Base-by-base conservation (phyloP, 768 basidiomycete species). In the Chalciporus sphaerocephalus region DNA sequence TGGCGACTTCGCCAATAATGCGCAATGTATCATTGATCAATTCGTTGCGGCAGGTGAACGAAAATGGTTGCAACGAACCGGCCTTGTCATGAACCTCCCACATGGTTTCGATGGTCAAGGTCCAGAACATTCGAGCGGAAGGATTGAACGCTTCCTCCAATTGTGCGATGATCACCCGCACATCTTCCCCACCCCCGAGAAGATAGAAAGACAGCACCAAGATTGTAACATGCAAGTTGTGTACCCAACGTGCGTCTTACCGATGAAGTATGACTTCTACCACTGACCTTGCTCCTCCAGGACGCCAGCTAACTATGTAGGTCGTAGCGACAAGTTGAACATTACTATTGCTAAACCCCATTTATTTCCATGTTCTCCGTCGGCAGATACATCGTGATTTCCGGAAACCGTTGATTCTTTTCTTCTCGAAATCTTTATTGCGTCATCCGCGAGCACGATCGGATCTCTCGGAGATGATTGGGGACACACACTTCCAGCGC, bases 181-280 rank as follows among this genome's bases (percentile, higher is more conserved):
- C 63, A 65, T 85, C 48, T 97, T 82, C 82, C 95, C 95, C 1
- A 82, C 83, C 0, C 78, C 78, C 1, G 82, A 94, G 68, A 96
- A 95, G 74, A 69, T 94, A 49, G 91, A 93, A 61, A 73, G 96
- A 38, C 93, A 96, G 59, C 93, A 97, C 62, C 96, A 99, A 72
- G 96, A 99, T 65, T 96, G 94, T 70, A 99, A 98, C 65, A 92
- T 98, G 91, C 96, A 98, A 70, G 87, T 99, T 54, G 92, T 95
- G 22, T 98, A 98, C 70, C 90, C 93, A 5, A 93, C 93, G 86
- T 89, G 61, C 67, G 86, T 75, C 25, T 8, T 32, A 2, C 22
- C 45, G 47, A 12, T 22, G 21, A 20, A 30, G 38, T 34, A 20
- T 13, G 10, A 11, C 34, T 34, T 28, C 6, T 0, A 36, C n/a